Conservation (phyloP, 2,329 filamentous ascomycete species). For the Lecanicillium sp. region DNA sequence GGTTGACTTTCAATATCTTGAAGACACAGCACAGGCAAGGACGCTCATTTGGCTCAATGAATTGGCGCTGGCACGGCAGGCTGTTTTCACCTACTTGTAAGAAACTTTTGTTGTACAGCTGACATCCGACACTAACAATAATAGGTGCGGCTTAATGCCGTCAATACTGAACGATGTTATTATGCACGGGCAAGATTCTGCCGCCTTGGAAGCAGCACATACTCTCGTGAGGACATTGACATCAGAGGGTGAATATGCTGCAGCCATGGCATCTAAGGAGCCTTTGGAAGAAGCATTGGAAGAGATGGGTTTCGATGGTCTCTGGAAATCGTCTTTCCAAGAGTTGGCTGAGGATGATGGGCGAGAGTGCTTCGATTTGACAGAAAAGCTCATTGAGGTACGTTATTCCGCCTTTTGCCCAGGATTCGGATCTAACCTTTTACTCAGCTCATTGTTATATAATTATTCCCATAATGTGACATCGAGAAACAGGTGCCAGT, state of each 20-base stretch:
- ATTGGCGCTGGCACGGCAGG: slow-evolving; percentile 45
- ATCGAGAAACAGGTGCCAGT: no score
- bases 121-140: slow-evolving; percentile 12
- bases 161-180: slow-evolving; percentile 54
- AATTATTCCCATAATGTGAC: no score
- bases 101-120: slow-evolving; percentile 13
- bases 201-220: slow-evolving; percentile 54
- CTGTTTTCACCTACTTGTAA: slow-evolving; percentile 52
- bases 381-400: slow-evolving; percentile 55
- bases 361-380: slow-evolving; percentile 44
- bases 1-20: slow-evolving; percentile 58
- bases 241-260: slow-evolving; percentile 42
- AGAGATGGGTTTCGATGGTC: slow-evolving; percentile 54
- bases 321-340: slow-evolving; percentile 52
- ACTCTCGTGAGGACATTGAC: slow-evolving; percentile 51
- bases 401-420: slow-evolving; percentile 17
- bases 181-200: slow-evolving; percentile 54
- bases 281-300: slow-evolving; percentile 46
- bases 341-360: slow-evolving; percentile 41
- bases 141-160: slow-evolving; percentile 48
- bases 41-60: slow-evolving; percentile 53
- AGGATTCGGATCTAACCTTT: no score
- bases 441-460: slow-evolving; percentile 11
- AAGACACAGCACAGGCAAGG: slow-evolving; percentile 53
- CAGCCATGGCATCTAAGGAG: slow-evolving; percentile 37